Evolutionary conservation across 2,329 filamentous ascomycete genomes (phyloP).

Genomic region (Nothophoma quercina): DNA sequence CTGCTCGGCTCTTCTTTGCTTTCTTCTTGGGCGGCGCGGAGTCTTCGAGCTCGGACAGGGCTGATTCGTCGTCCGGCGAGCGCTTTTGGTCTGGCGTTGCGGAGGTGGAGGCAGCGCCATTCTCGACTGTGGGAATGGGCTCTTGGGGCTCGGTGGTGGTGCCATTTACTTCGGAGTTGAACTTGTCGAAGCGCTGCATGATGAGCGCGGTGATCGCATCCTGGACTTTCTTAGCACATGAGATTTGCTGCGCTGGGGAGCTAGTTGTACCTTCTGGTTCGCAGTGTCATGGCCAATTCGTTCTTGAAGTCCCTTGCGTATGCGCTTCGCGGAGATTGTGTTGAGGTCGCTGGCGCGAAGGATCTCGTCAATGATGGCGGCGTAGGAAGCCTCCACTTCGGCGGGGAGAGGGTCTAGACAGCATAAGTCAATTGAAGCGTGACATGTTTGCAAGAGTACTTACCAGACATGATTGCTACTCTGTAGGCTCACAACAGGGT

Average conservation of each 20-base stretch:
- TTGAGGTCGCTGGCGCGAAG: slow-evolving; percentile 67
- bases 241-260: slow-evolving; percentile 2
- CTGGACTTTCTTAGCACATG: slow-evolving; percentile 41
- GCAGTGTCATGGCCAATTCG: slow-evolving; percentile 67
- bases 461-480: slow-evolving; percentile 42
- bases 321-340: slow-evolving; percentile 70
- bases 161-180: slow-evolving; percentile 48
- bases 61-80: slow-evolving; percentile 51
- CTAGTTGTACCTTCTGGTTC: slow-evolving; percentile 64
- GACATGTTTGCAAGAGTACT: slow-evolving; percentile 13
- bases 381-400: slow-evolving; percentile 60
- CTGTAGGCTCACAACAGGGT: not conserved
- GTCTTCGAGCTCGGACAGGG: slow-evolving; percentile 52
- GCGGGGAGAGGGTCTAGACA: slow-evolving; percentile 51
- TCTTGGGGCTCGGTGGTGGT: slow-evolving; percentile 37
- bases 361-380: slow-evolving; percentile 69
- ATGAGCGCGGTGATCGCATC: slow-evolving; percentile 57
- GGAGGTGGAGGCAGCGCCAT: slow-evolving; percentile 39
- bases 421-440: slow-evolving; percentile 22
- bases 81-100: slow-evolving; percentile 51
- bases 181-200: slow-evolving; percentile 59
- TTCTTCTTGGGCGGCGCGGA: slow-evolving; percentile 56
- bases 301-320: slow-evolving; percentile 69
- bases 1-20: slow-evolving; percentile 71
- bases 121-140: slow-evolving; percentile 50